Evolutionary conservation across 1,284 basidiomycete species (phyloP), one percentile per base, ranked within the genome.

Genomic region (Agroathelia rolfsii): DNA sequence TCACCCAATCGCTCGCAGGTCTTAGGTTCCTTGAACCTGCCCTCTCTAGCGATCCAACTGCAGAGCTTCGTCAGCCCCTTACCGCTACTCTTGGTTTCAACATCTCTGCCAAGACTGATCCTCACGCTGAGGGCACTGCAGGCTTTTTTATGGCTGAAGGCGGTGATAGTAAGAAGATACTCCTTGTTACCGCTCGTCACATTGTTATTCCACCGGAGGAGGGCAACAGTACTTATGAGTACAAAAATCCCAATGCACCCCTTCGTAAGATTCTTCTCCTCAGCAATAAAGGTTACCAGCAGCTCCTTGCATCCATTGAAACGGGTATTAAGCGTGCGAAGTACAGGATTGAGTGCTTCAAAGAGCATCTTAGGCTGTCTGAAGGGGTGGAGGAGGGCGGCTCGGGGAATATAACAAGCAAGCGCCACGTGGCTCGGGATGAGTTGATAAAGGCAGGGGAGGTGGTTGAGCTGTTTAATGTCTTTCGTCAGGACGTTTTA

Each of bases 141-240:
- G 41, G 33, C 21, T 30, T 39, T 18, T 41, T 30, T 24, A 16
- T 43, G 29, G 17, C 26, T 29, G 28, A 39, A 28, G 17, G 17
- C 22, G 29, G 27, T 33, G 36, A 46, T 17, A 38, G 39, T 36
- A 33, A 32, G 13, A 41, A 13, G 8, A 18, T 52, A 38, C 43
- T 33, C 39, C 35, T 49, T 18, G 14, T 52, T 23, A 51, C 50
- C 5, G 43, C 44, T 17, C 35, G 47, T 14, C 50, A 52, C 34
- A 42, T 52, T 33, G 16, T 51, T 35, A 40, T 54, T 36, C 35
- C 36, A 8, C 43, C 43, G 9, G 33, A 43, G 24, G 32, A 44
- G 2, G 5, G 31, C 8, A 58, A 56, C 43, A 23, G 36, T 28
- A 32, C 32, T 29, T 45, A 40, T 34, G 9, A 31, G 28, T 35